A percentile compares a stretch with the other conserved stretches of the same genome.
phyloP scores from a whole-genome alignment of 768 basidiomycete genomes.

The Boletus vermiculosoides region DNA sequence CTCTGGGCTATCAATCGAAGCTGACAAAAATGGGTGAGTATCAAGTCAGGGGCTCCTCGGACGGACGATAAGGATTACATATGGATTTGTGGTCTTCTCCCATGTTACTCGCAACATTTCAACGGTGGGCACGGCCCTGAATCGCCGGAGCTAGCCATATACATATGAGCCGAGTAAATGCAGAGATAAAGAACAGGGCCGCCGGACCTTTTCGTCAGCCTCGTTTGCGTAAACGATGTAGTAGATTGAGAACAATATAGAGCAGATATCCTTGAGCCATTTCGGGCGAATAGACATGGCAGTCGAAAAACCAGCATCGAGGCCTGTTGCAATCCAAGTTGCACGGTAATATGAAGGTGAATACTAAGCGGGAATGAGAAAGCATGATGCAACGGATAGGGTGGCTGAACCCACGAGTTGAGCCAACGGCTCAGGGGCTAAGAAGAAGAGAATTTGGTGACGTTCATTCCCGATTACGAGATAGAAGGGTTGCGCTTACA shows the following conservation, averaged over 20 bases:
- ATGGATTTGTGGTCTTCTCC: constrained; percentile 96
- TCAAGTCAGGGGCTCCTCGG: constrained; percentile 8
- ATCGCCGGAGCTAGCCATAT: constrained; percentile 71
- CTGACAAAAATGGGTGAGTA: constrained; percentile 37
- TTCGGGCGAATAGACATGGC: constrained; percentile 91
- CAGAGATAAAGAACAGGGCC: neutral
- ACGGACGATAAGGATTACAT: constrained; percentile 47
- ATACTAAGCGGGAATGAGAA: constrained; percentile 51
- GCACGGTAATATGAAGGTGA: constrained; percentile 93
- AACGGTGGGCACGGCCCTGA: constrained; percentile 89
- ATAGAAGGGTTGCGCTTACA: constrained; percentile 40
- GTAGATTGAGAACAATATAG: constrained; percentile 82
- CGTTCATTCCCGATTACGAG: neutral
- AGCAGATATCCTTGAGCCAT: constrained; percentile 87
- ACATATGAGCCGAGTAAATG: neutral
- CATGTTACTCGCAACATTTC: constrained; percentile 95
- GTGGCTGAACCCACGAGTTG: constrained; percentile 58
- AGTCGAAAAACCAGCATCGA: constrained; percentile 97
- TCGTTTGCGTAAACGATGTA: constrained; percentile 88
- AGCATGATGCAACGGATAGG: constrained; percentile 1
- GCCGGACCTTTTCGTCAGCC: constrained; percentile 93
- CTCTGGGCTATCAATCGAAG: constrained; percentile 57
- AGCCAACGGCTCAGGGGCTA: constrained; percentile 92
- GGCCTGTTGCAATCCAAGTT: constrained; percentile 89
- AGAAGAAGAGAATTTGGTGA: constrained; percentile 1